Conservation (phyloP, 306 rosid species). For the Citrullus mucosospermus region DNA sequence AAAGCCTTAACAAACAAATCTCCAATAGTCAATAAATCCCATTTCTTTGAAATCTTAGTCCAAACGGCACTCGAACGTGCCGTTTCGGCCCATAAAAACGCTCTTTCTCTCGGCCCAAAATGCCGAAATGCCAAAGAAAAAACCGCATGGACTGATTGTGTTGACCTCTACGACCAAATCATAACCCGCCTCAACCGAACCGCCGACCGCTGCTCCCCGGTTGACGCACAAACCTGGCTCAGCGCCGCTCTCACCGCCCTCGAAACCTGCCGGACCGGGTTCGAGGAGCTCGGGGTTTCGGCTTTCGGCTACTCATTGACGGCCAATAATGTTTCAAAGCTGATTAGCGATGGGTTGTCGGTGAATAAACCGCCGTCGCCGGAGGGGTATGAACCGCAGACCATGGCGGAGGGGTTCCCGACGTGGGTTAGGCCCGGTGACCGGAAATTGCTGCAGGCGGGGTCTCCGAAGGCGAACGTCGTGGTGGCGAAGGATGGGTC, state of each 20-base stretch:
- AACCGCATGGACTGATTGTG: conserved; percentile 63
- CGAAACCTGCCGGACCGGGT: conserved; percentile 54
- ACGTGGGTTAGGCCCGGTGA: conserved; percentile 64
- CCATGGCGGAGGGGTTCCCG: conserved; percentile 39
- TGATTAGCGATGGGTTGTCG: conserved; percentile 52
- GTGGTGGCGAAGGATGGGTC: conserved; percentile 81
- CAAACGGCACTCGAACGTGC: conserved; percentile 40
- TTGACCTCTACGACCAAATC: conserved; percentile 46
- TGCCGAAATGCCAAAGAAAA: conserved; percentile 25
- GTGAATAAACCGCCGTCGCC: conserved; percentile 25
- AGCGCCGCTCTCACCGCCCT: conserved; percentile 12
- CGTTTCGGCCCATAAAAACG: conserved; percentile 18
- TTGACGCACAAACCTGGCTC: conserved; percentile 8
- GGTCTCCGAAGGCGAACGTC: conserved; percentile 34
- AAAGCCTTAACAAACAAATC: conserved; percentile 3
- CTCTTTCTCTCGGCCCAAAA: conserved; percentile 32
- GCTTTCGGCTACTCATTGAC: conserved; percentile 24
- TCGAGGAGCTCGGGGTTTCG: conserved; percentile 40
- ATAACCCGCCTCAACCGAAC: conserved; percentile 38
- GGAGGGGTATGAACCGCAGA: background rate
- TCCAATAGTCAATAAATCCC: conserved; percentile 41
- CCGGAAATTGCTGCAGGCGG: conserved; percentile 46
- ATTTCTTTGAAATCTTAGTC: conserved; percentile 40
- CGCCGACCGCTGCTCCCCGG: background rate
- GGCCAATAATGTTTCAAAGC: conserved; percentile 45